Base-by-base conservation (phyloP, 805 yeast genomes). In the Henningerozyma blattae region DNA sequence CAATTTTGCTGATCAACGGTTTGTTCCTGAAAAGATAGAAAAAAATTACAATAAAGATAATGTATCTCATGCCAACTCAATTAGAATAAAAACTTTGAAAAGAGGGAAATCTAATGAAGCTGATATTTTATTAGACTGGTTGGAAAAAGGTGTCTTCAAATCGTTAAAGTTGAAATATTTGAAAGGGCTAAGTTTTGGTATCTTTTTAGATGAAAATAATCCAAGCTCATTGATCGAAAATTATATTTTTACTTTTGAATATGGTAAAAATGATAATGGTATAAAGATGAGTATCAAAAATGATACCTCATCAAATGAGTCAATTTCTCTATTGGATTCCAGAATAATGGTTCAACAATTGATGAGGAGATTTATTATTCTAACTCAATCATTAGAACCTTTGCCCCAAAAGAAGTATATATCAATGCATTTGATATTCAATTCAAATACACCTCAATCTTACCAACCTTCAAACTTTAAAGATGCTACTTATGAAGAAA, bases 341-440 rank as follows among this genome's bases (percentile, higher is more conserved):
- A 60, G 72, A 41, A 58, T 57, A 36, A 58, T 62, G 40, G 58
- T 69, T 3, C 72, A 70, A 38, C 67, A 63, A 33, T 42, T 73
- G 31, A 62, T 75, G 60, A 64, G 64, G 45, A 55, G 70, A 34
- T 64, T 75, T 33, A 68, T 75, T 15, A 56, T 71, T 1, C 48
- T 67, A 4, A 70, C 78, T 0, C 81, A 75, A 46, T 56, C 67
- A 0, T 52, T 74, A n/a, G 66, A 70, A 14, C 65, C 70, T 1
- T 45, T 72, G 18, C 78, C 79, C 1, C 50, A 54, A 1, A 57
- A 64, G 27, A 64, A 72, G 35, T 68, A 43, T 33, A 44, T 74
- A 26, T 57, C 69, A 1, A 61, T 74, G 62, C 59, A 72, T 37
- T 49, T 75, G 32, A 33, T 69, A 38, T 72, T 65, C 42, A 71